phyloP scores from a whole-genome alignment of 2,329 filamentous ascomycete species.

The Thermoascus crustaceus region DNA sequence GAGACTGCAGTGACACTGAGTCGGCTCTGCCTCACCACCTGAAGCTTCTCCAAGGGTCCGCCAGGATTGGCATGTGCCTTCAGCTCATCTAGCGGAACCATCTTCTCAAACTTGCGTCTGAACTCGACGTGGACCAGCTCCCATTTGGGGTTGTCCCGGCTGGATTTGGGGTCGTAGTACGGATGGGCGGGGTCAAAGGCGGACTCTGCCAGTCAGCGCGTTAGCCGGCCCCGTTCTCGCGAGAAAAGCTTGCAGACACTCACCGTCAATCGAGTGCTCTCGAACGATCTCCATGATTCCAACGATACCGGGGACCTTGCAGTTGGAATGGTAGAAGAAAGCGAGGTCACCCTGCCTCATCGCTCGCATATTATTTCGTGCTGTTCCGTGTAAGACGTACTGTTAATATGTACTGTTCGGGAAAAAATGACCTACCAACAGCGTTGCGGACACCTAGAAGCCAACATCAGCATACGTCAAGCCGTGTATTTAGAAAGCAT shows the following conservation, averaged over 20 bases:
- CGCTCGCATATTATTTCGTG: conserved; percentile 78
- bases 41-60: conserved; percentile 61
- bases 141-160: conserved; percentile 66
- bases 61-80: conserved; percentile 54
- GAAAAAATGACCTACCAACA: conserved; percentile 24
- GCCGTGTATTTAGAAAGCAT: neutral
- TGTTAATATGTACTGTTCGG: neutral
- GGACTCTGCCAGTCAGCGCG: conserved; percentile 41
- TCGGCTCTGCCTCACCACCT: conserved; percentile 72
- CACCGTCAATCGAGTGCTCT: conserved; percentile 73
- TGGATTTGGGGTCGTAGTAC: conserved; percentile 77
- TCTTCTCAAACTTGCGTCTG: conserved; percentile 66
- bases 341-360: conserved; percentile 90
- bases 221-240: conserved; percentile 6
- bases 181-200: conserved; percentile 64
- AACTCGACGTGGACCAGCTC: conserved; percentile 84
- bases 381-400: conserved; percentile 29
- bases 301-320: conserved; percentile 78
- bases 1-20: conserved; percentile 61
- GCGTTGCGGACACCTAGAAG: conserved; percentile 37
- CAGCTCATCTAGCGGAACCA: conserved; percentile 64
- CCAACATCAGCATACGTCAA: conserved; percentile 12
- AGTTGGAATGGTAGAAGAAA: conserved; percentile 97
- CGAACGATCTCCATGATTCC: conserved; percentile 83
- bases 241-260: conserved; percentile 26